Base-by-base conservation (phyloP, 768 basidiomycete genomes). In the Dioszegia hungarica region DNA sequence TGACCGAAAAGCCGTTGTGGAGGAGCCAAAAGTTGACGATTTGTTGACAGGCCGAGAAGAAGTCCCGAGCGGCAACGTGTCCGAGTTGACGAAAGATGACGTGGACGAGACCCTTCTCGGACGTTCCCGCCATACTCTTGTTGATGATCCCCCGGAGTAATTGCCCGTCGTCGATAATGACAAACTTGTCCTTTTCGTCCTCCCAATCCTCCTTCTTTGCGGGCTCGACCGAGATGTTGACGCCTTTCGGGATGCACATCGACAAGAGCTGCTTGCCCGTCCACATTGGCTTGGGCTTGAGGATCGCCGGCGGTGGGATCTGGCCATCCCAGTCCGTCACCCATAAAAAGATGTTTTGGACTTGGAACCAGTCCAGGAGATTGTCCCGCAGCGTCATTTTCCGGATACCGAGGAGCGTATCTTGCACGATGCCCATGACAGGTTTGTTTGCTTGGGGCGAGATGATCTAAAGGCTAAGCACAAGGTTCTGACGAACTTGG, bases 381-480 rank as follows among this genome's bases (percentile, higher is more conserved):
- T 86, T 85, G 72, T 98, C 95, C 24, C 93, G 90, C 5, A 98
- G 80, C 0, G 95, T 98, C 74, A 98, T 91, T 77, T 98, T 98
- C 55, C 95, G 87, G 52, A 98, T 86, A 70, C 95, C 95, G 71
- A 92, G 95, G 0, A 99, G 85, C 0, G 95, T 98, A 73, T 99
- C 95, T 76, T 99, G 95, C 28, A 99, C 94, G 67, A 99, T 98
- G 59, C 91, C 95, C 94, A 99, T 99, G 67, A 97, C 93, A 17
- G 94, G 94, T 78, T 97, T 97, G 80, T 98, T 99, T 48, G 94
- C 94, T 81, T 99, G 95, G 0, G 95, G 95, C 6, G 94, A 98
- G 63, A 99, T 91, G 68, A 99, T 99, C 90, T 99, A 43, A 19
- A 36, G 52, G 24, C 22, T 43, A 22, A 54, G 37, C 28, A 22